Evolutionary conservation across 148 eudicot species (phyloP).

Genomic region (Limonium bicolor): DNA sequence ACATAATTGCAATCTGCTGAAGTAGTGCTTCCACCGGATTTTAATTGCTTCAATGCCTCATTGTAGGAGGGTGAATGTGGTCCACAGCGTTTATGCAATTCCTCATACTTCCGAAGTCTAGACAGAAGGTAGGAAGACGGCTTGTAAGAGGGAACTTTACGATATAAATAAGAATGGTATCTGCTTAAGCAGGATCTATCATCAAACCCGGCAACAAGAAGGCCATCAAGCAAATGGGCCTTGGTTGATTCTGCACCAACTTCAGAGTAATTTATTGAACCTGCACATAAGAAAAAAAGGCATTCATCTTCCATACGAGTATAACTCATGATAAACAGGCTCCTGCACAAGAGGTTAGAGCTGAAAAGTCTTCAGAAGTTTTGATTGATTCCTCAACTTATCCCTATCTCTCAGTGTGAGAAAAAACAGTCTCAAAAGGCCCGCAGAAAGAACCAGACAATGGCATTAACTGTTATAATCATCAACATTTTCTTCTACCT

Average conservation of each 20-base stretch:
- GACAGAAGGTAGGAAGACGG: constrained; percentile 70
- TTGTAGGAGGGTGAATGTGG: constrained; percentile 62
- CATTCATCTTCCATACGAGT: too few species aligned
- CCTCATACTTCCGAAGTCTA: constrained; percentile 69
- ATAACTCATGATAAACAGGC: not conserved
- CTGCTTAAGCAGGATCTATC: constrained; percentile 63
- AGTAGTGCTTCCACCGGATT: constrained; percentile 13
- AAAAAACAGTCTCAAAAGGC: not conserved
- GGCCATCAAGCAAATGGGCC: constrained; percentile 46
- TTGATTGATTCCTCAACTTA: not conserved
- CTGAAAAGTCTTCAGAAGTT: not conserved
- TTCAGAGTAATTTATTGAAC: constrained; percentile 9
- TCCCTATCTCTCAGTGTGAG: not conserved
- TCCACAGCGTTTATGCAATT: constrained; percentile 72
- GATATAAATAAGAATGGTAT: constrained; percentile 40
- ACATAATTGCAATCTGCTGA: constrained; percentile 58
- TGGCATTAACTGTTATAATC: not conserved
- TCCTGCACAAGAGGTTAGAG: not conserved
- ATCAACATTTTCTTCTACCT: too few species aligned
- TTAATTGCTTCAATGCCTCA: constrained; percentile 36
- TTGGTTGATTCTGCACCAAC: constrained; percentile 6
- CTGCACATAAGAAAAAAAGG: constrained; percentile 4
- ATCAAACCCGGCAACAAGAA: constrained; percentile 40
- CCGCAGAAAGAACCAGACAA: not conserved
- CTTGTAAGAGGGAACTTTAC: constrained; percentile 30